Evolutionary conservation across 768 basidiomycete genomes (phyloP).

Genomic region (Podaxis sp.): DNA sequence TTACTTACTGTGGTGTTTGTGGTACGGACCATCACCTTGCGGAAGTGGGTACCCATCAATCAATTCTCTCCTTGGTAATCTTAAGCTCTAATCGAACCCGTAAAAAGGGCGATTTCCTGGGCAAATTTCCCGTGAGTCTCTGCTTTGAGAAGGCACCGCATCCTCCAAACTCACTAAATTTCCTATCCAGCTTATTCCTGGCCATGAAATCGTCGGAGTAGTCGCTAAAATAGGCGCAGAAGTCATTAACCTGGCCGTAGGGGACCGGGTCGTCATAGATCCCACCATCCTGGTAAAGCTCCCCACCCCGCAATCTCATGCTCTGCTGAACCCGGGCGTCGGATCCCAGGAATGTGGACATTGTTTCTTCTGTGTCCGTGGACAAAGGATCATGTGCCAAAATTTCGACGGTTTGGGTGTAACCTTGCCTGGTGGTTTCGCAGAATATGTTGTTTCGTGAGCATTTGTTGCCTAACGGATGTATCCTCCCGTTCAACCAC

Average conservation of each 20-base stretch:
- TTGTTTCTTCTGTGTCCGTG: constrained; percentile 87
- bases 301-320: neutral
- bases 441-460: constrained; percentile 84
- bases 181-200: constrained; percentile 32
- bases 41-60: constrained; percentile 32
- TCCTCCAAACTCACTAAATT: neutral
- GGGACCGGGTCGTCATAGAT: constrained; percentile 85
- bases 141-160: neutral
- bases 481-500: neutral
- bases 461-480: constrained; percentile 21
- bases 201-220: constrained; percentile 56
- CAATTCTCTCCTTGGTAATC: neutral
- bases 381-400: constrained; percentile 80
- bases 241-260: constrained; percentile 68
- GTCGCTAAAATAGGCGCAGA: constrained; percentile 76
- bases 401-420: constrained; percentile 81
- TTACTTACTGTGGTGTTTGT: constrained; percentile 50
- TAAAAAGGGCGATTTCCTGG: constrained; percentile 60
- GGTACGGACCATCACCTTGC: constrained; percentile 57
- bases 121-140: constrained; percentile 57
- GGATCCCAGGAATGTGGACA: constrained; percentile 55
- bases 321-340: neutral
- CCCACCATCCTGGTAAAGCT: constrained; percentile 52
- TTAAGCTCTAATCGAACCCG: constrained; percentile 11
- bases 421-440: constrained; percentile 83